A percentile compares a stretch with the other conserved stretches of the same genome.
These are phyloP conservation scores for Hortiboletus rubellus DNA, from an alignment of 1,284 basidiomycete species.

Conservation along the genomic window DNA sequence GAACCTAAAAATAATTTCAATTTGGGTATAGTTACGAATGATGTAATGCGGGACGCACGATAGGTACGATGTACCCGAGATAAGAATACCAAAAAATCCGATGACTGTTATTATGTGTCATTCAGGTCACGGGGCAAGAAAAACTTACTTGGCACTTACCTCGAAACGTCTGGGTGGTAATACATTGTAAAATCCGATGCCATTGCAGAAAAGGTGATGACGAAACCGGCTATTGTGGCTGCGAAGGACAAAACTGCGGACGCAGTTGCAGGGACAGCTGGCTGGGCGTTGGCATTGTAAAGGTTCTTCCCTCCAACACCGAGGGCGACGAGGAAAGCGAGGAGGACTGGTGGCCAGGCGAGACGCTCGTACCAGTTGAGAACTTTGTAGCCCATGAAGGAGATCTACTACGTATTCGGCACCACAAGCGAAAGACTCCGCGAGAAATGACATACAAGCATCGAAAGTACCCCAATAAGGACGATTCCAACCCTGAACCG, in stretches of 20 bases:
- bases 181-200: constrained; percentile 77
- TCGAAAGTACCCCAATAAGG: constrained; percentile 75
- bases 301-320: constrained; percentile 74
- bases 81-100: constrained; percentile 76
- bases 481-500: constrained; percentile 79
- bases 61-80: constrained; percentile 70
- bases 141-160: constrained; percentile 37
- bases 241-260: constrained; percentile 61
- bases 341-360: constrained; percentile 77
- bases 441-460: constrained; percentile 54
- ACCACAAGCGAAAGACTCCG: neutral
- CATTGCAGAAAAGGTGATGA: constrained; percentile 65
- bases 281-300: constrained; percentile 41
- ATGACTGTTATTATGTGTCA: constrained; percentile 41
- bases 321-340: constrained; percentile 74
- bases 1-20: constrained; percentile 37
- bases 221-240: constrained; percentile 71
- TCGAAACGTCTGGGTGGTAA: constrained; percentile 54
- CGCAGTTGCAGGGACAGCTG: constrained; percentile 53
- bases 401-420: constrained; percentile 46
- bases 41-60: constrained; percentile 42
- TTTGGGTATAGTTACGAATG: neutral
- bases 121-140: neutral
- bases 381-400: constrained; percentile 78
- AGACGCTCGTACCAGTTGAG: constrained; percentile 79